Evolutionary conservation across 208 protist species (phyloP), one percentile per base, ranked within the genome.

Genomic region (Trypanosomatidae sp.): DNA sequence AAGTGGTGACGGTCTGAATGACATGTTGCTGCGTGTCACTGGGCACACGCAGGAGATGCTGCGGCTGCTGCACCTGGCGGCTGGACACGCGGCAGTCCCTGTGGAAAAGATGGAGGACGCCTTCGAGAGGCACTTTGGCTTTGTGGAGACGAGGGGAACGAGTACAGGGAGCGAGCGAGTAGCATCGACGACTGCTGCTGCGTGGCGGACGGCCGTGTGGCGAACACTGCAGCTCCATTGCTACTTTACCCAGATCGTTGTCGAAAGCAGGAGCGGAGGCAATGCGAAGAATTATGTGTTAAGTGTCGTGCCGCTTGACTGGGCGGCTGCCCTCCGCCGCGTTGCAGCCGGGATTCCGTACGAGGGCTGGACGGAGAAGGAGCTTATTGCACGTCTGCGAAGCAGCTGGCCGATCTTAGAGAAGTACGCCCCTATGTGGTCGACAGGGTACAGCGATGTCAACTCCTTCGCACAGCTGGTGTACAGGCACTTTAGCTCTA

Each of bases 341-440:
- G 65, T 91, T 13, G 83, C 88, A 7, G 64, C 62, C 7, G 0
- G 6, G 7, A 69, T 96, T 19, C 91, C 91, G 2, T 74, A 72
- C 46, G 91, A 96, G 64, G 91, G 91, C 9, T 84, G 87, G 53
- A 81, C 81, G 30, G 89, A 96, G 78, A 43, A 25, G 7, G 77
- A 79, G 33, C 67, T 94, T 17, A 36, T 85, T 41, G 19, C 70
- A 12, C 46, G 36, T 43, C 68, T 96, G 49, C 58, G 52, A 12
- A 25, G 67, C 13, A 50, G 65, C 30, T 77, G 74, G 53, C 49
- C 80, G 9, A 50, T 71, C 28, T 68, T 91, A 28, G 64, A 59
- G 47, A 17, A 25, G n/a, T 56, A 66, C 19, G 8, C 52, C 22
- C 55, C 41, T 15, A 9, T 49, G 66, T 84, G 64, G 73, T 44